A percentile compares a stretch with the other conserved stretches of the same genome.
These are phyloP conservation scores for Clarireedia homoeocarpa DNA, from an alignment of 2,329 filamentous ascomycete species.

Conservation along the genomic window DNA sequence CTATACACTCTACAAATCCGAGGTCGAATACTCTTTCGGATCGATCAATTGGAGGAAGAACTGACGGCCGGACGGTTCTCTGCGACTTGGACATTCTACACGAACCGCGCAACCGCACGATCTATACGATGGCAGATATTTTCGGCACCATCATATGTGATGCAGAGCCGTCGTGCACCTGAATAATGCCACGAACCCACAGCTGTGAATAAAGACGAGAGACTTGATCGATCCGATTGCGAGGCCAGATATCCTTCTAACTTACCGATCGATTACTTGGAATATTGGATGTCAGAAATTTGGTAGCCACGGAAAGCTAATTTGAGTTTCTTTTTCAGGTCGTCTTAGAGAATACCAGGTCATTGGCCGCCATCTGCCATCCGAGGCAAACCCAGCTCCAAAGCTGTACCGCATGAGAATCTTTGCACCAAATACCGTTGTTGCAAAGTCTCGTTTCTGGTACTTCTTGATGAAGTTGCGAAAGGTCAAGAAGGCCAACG, in stretches of 20 bases:
- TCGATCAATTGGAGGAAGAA: no score
- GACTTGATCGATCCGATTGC: background rate
- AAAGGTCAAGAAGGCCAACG: conserved; percentile 99
- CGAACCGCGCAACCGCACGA: no score
- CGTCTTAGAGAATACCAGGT: conserved; percentile 99
- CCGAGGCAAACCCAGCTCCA: conserved; percentile 91
- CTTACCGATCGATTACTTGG: background rate
- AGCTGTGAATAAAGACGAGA: no score
- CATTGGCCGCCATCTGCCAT: conserved; percentile 98
- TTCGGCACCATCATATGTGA: no score
- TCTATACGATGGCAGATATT: no score
- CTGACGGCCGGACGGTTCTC: no score
- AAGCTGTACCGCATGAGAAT: conserved; percentile 99
- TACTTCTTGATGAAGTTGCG: conserved; percentile 99
- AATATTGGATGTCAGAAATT: background rate
- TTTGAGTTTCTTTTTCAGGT: conserved; percentile 50
- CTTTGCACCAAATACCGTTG: conserved; percentile 94
- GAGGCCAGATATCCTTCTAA: background rate
- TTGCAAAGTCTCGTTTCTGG: conserved; percentile 99
- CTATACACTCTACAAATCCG: no score
- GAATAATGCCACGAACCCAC: no score
- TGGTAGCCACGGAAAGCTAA: conserved; percentile 12
- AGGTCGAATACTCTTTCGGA: no score
- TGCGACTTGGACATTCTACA: no score
- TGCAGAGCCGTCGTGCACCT: no score